Conservation (phyloP, 371 early-diverging fungal species). For the Gilbertella persicaria region DNA sequence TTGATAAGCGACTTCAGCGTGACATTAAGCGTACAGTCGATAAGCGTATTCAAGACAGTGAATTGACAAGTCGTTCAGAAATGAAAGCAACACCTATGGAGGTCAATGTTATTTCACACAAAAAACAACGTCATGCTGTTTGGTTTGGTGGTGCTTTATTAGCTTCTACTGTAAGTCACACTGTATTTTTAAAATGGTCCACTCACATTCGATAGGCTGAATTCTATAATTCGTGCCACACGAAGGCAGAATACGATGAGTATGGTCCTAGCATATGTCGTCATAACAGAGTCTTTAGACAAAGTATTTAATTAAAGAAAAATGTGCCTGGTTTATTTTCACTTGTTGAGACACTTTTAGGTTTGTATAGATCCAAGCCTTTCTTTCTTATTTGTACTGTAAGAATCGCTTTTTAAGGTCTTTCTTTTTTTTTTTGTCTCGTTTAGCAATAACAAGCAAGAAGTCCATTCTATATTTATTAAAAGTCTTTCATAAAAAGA, state of each 20-base stretch:
- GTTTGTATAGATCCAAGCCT: too few relatives aligned
- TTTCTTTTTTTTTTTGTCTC: too few relatives aligned
- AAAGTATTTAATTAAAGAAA: not conserved
- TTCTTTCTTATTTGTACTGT: too few relatives aligned
- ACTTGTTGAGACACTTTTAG: too few relatives aligned
- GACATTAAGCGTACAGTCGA: slow-evolving; percentile 92
- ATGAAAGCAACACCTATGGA: slow-evolving; percentile 78
- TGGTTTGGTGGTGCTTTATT: slow-evolving; percentile 97
- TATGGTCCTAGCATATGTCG: slow-evolving; percentile 95
- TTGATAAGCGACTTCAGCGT: slow-evolving; percentile 91
- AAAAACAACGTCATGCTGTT: slow-evolving; percentile 97
- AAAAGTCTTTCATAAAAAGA: too few relatives aligned
- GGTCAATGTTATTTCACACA: slow-evolving; percentile 96
- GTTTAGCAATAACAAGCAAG: too few relatives aligned
- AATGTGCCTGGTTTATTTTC: too few relatives aligned
- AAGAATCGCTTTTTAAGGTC: too few relatives aligned
- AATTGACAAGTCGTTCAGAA: slow-evolving; percentile 70
- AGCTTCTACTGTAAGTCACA: slow-evolving; percentile 81
- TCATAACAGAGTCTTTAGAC: slow-evolving; percentile 91
- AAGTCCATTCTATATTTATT: too few relatives aligned
- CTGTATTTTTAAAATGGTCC: not conserved
- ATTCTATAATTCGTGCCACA: slow-evolving; percentile 92
- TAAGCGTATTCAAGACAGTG: slow-evolving; percentile 74
- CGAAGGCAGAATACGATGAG: slow-evolving; percentile 98
- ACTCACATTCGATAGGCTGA: slow-evolving; percentile 60